Percentiles rank a stretch among this genome's conserved stretches.
Conservation (phyloP, 257 asterid genomes). For the Pogostemon cablin region DNA sequence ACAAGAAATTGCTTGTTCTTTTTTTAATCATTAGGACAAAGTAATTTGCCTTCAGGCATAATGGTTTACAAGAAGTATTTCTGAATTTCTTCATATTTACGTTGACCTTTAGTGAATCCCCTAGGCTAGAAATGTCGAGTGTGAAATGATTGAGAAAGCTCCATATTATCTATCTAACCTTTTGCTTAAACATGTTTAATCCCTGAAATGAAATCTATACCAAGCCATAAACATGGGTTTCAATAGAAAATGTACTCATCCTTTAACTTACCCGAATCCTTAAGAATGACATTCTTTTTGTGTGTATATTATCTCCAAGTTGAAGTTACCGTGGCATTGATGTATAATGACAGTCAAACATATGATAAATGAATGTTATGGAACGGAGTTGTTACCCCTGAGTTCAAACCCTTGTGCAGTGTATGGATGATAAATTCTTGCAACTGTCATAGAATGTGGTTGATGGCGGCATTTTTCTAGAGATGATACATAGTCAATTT, state of each 20-base stretch:
- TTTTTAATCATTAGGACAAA: not conserved
- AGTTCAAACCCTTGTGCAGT: not conserved
- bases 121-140: not conserved
- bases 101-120: not conserved
- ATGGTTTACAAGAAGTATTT: not conserved
- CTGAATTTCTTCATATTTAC: not conserved
- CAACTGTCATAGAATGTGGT: not conserved
- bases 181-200: not conserved
- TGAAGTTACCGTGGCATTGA: not conserved
- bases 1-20: not conserved
- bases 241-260: not conserved
- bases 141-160: constrained; percentile 6
- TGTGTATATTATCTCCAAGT: not conserved
- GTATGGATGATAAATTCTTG: not conserved
- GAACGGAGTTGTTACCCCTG: not conserved
- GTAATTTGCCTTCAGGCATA: constrained; percentile 2
- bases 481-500: not conserved
- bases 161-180: not conserved
- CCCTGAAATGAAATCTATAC: not conserved
- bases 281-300: not conserved
- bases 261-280: not conserved
- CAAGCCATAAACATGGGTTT: not conserved
- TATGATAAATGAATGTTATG: constrained; percentile 9
- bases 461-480: not conserved
- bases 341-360: not conserved